A percentile compares a stretch with the other conserved stretches of the same genome.
Conservation (phyloP, 2,329 filamentous ascomycete genomes). For the Epichloe hybrida region DNA sequence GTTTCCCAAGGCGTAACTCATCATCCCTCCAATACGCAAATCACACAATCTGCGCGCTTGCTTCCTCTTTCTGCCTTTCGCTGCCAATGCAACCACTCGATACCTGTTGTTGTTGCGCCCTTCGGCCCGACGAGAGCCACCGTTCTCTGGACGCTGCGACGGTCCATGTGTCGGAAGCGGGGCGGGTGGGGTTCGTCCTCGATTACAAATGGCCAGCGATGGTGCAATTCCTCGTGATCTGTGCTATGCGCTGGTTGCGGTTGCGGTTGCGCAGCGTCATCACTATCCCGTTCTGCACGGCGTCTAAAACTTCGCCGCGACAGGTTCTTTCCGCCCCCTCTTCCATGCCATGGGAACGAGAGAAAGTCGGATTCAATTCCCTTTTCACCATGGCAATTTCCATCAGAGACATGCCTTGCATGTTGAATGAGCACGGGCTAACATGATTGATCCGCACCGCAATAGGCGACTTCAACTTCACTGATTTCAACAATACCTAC, state of each 20-base stretch:
- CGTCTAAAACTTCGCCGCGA: not conserved
- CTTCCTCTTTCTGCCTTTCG: not conserved
- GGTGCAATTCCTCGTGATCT: slow-evolving; percentile 51
- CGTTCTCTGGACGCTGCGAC: slow-evolving; percentile 6
- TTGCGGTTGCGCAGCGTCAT: not conserved
- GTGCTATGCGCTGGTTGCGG: slow-evolving; percentile 9
- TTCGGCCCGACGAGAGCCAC: not conserved
- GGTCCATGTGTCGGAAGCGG: slow-evolving; percentile 15
- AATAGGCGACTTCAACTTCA: slow-evolving; percentile 45
- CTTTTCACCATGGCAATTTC: too few species aligned
- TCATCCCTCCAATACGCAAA: not conserved
- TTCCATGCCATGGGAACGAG: not conserved
- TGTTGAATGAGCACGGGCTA: slow-evolving; percentile 2
- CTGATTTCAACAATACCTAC: slow-evolving; percentile 40
- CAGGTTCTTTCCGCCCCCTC: not conserved
- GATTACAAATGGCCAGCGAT: slow-evolving; percentile 36
- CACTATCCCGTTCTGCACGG: not conserved
- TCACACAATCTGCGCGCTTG: slow-evolving; percentile 2
- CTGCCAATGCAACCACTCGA: not conserved
- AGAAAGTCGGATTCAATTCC: too few species aligned
- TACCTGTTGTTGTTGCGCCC: not conserved
- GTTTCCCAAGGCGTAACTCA: not conserved
- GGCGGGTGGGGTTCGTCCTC: slow-evolving; percentile 8
- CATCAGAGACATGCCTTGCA: not conserved
- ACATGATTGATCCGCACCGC: slow-evolving; percentile 27